Evolutionary conservation across 2,329 filamentous ascomycete species (phyloP), one percentile per base, ranked within the genome.

Genomic region (Botryotinia calthae): DNA sequence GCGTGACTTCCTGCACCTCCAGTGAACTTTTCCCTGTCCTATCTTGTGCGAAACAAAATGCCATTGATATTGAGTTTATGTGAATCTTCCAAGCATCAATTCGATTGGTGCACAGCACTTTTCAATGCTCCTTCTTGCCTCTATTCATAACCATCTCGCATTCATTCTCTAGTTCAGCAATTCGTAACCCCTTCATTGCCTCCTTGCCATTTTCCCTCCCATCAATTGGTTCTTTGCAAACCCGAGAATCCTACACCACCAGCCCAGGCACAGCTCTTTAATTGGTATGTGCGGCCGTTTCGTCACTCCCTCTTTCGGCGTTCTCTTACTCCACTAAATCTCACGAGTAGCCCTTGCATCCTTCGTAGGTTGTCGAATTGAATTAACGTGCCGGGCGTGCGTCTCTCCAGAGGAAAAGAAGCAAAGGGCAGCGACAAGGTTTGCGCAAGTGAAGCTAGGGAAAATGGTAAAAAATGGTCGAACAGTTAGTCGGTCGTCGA

Each of bases 221-320:
- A 65, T 48, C 62, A 34, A 65, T 65, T 65, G 62, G 62, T 18
- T 48, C 62, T 34, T 48, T 28, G 18, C 42, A 48, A 37, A 48
- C 44, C 63, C 42, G 63, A 65, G 46, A 31, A 54, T 54, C 64
- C 31, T 66, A 37, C 64, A n/a, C 46, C 28, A 18, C 34, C 34
- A 16, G 31, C 25, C 48, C 48, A 54, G 48, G 58, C 70, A 67
- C 70, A 48, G 62, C 12, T 44, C 62, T 67, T 7, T n/a, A 16
- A 48, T 72, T 59, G 70, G 70, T 44, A 28, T 46, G 59, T 71
- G 58, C 62, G 31, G 40, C 70, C 70, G 70, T 72, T 72, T 72
- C 48, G 70, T 72, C 48, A 46, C 61, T 71, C 48, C 48, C 51
- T 66, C 70, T 66, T 72, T 65, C 25, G 69, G 44, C 34, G 51